Percentiles rank a stretch among this genome's conserved stretches.
phyloP scores from a whole-genome alignment of 345 rosid species.

The Populus ilicifolia region DNA sequence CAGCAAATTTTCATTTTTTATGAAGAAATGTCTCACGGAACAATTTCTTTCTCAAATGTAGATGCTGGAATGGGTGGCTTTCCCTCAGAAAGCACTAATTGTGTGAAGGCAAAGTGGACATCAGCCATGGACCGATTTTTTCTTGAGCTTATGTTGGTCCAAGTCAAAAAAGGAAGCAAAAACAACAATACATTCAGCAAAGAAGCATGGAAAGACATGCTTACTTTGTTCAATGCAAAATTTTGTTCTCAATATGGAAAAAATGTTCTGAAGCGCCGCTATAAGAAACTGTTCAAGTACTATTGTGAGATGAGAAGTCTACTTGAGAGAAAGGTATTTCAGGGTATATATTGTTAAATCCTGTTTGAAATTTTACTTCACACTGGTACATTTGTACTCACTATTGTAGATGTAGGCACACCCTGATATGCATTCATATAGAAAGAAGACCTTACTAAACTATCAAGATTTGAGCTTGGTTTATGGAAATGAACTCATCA shows the following conservation, averaged over 20 bases:
- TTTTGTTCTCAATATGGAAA: conserved; percentile 30
- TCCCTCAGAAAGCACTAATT: conserved; percentile 24
- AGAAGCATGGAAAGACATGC: conserved; percentile 47
- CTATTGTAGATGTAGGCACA: conserved; percentile 27
- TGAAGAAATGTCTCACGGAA: conserved; percentile 4
- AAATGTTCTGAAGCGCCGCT: conserved; percentile 30
- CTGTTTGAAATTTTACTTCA: conserved; percentile 8
- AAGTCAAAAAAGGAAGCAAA: conserved; percentile 34
- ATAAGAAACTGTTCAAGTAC: conserved; percentile 37
- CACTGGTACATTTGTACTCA: conserved; percentile 4
- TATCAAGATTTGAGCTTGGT: conserved; percentile 41
- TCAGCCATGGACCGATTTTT: conserved; percentile 38
- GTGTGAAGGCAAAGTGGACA: conserved; percentile 34
- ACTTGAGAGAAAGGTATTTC: conserved; percentile 34
- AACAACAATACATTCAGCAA: conserved; percentile 28
- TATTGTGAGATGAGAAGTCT: conserved; percentile 29
- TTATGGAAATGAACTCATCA: conserved; percentile 30
- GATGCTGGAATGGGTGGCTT: conserved; percentile 24
- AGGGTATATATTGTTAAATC: conserved; percentile 23
- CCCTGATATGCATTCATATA: conserved; percentile 36
- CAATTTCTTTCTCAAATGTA: conserved; percentile 8
- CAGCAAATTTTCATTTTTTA: not conserved
- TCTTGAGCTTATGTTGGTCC: conserved; percentile 44
- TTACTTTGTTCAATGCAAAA: conserved; percentile 36
- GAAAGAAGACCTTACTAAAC: conserved; percentile 33